These are phyloP conservation scores for Blastobotrys illinoisensis DNA, from an alignment of 1,139 yeast genomes.

Conservation along the genomic window DNA sequence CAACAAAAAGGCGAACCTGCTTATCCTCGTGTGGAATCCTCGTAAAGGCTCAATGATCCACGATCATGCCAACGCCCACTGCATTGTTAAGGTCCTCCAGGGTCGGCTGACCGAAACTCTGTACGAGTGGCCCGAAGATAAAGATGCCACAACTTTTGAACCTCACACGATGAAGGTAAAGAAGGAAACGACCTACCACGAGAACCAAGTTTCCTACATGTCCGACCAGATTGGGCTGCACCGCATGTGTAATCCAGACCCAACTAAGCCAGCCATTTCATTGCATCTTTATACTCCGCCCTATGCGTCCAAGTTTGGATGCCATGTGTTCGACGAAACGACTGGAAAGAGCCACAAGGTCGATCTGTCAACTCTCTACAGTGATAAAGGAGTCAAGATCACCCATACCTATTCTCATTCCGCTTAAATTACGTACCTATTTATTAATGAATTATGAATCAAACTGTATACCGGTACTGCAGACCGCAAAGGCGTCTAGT, in stretches of 20 bases:
- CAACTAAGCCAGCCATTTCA: constrained; percentile 51
- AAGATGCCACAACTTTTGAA: constrained; percentile 4
- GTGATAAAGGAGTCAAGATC: constrained; percentile 48
- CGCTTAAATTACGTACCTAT: background rate
- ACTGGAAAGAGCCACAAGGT: constrained; percentile 53
- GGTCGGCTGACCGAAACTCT: constrained; percentile 57
- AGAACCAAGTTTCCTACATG: constrained; percentile 60
- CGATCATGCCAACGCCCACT: constrained; percentile 73
- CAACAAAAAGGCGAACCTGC: constrained; percentile 62
- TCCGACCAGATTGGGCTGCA: constrained; percentile 64
- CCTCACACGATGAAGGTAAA: constrained; percentile 20
- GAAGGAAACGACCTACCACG: constrained; percentile 34
- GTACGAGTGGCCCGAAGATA: constrained; percentile 46
- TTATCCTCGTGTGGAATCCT: constrained; percentile 69
- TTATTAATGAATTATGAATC: background rate
- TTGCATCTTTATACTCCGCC: constrained; percentile 77
- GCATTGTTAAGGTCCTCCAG: constrained; percentile 50
- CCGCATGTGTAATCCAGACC: constrained; percentile 50
- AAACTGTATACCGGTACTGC: background rate
- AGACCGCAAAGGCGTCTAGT: too few species aligned
- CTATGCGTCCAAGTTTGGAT: constrained; percentile 62
- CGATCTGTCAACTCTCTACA: constrained; percentile 55
- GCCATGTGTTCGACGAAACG: constrained; percentile 52
- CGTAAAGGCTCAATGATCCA: constrained; percentile 63
- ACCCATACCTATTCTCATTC: constrained; percentile 1